Evolutionary conservation across 805 yeast genomes (phyloP).

Genomic region (Yarrowia hollandica): DNA sequence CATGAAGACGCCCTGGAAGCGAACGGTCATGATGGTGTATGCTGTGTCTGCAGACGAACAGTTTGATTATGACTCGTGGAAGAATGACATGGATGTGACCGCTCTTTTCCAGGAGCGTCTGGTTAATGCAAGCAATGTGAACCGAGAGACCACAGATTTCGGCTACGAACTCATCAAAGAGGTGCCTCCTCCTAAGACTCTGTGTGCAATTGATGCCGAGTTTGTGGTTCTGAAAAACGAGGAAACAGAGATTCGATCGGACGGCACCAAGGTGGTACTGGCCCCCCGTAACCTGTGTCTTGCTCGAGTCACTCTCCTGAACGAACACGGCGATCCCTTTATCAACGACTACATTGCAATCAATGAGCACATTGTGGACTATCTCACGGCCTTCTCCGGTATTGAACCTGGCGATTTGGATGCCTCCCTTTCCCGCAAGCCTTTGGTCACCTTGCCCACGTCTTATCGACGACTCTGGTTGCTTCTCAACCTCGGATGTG

Average conservation of each 20-base stretch:
- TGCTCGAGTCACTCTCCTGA: conserved; percentile 84
- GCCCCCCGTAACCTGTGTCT: conserved; percentile 74
- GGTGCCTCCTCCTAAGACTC: conserved; percentile 70
- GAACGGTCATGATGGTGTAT: conserved; percentile 71
- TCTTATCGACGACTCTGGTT: conserved; percentile 91
- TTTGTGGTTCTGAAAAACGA: conserved; percentile 83
- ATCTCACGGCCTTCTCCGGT: conserved; percentile 90
- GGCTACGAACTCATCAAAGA: conserved; percentile 76
- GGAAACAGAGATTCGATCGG: conserved; percentile 69
- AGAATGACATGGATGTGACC: conserved; percentile 54
- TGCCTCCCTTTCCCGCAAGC: conserved; percentile 59
- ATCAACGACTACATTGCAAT: conserved; percentile 91
- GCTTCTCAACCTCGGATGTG: conserved; percentile 80
- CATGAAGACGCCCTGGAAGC: conserved; percentile 76
- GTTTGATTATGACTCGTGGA: conserved; percentile 53
- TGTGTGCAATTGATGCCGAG: conserved; percentile 95
- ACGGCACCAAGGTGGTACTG: conserved; percentile 67
- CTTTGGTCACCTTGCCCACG: conserved; percentile 75
- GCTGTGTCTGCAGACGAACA: conserved; percentile 42
- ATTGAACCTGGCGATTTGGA: conserved; percentile 89
- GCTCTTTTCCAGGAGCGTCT: conserved; percentile 75
- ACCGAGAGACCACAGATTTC: conserved; percentile 55
- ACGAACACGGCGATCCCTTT: conserved; percentile 72
- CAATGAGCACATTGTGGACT: conserved; percentile 66
- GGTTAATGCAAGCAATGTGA: conserved; percentile 51